phyloP scores from a whole-genome alignment of 1,139 yeast genomes.

The Yamadazyma pseudoaaseri region DNA sequence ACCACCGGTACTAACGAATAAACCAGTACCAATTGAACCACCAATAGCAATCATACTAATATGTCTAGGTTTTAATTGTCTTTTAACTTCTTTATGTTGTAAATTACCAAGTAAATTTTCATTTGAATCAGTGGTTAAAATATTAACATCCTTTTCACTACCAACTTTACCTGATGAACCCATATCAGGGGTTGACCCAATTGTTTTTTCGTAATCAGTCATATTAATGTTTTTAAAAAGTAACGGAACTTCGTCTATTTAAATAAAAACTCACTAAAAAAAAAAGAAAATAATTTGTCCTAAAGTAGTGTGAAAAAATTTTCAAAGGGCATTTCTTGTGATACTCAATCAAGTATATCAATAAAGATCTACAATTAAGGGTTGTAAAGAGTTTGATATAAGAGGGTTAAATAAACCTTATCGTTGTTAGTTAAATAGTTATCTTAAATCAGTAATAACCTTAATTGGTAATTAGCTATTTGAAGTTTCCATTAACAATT shows the following conservation, averaged over 20 bases:
- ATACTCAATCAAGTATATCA: too few relatives aligned
- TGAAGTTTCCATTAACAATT: too few relatives aligned
- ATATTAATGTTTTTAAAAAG: too few relatives aligned
- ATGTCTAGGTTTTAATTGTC: conserved; percentile 56
- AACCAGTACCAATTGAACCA: conserved; percentile 66
- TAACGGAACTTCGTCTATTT: conserved; percentile 2
- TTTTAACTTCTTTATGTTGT: conserved; percentile 22
- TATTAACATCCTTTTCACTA: conserved; percentile 14
- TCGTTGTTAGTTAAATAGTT: too few relatives aligned
- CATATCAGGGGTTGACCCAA: conserved; percentile 2
- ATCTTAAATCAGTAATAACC: too few relatives aligned
- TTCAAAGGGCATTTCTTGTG: conserved; percentile 1
- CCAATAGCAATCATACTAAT: conserved; percentile 71
- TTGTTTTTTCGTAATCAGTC: conserved; percentile 12
- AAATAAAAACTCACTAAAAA: neutral
- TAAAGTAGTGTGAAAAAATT: neutral
- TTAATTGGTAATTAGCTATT: too few relatives aligned
- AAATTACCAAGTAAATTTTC: conserved; percentile 12
- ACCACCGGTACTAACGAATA: conserved; percentile 57
- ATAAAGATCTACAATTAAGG: neutral
- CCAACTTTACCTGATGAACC: conserved; percentile 5
- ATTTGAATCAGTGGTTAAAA: conserved; percentile 12
- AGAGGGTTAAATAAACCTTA: too few relatives aligned
- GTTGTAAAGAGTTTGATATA: neutral
- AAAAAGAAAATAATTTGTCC: conserved; percentile 4